Conservation (phyloP, 352 stramenopile species). For the Blastocystis sp. region DNA sequence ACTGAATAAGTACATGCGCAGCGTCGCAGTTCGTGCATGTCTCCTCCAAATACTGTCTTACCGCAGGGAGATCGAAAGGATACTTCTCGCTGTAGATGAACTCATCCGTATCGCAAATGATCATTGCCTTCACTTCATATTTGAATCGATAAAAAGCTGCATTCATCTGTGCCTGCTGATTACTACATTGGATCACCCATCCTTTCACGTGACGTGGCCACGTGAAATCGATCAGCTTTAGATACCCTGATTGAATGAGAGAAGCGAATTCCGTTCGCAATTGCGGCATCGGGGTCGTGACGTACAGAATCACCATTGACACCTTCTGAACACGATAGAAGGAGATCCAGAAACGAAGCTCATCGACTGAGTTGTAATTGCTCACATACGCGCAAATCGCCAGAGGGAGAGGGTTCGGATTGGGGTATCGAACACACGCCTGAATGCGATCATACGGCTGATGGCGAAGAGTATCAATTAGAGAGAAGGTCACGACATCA, state of each 20-base stretch:
- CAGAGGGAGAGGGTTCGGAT: neutral
- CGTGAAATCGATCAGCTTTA: conserved; percentile 4
- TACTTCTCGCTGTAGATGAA: conserved; percentile 17
- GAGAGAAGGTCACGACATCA: neutral
- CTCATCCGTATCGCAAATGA: conserved; percentile 49
- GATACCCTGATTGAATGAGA: neutral
- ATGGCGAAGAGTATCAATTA: neutral
- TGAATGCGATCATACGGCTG: neutral
- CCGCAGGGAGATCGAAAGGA: neutral
- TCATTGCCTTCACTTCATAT: neutral
- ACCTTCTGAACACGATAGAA: neutral
- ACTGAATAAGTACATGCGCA: neutral
- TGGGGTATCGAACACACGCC: neutral
- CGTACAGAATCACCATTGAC: neutral
- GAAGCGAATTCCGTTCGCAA: neutral
- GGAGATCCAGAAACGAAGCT: conserved; percentile 3
- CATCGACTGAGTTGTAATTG: neutral
- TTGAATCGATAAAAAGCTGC: conserved; percentile 16
- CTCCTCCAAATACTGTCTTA: neutral
- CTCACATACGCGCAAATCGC: neutral
- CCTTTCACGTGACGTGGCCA: neutral
- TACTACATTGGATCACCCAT: neutral
- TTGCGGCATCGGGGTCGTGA: neutral
- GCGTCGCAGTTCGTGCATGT: neutral
- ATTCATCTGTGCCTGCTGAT: conserved; percentile 5